Evolutionary conservation across 352 stramenopile species (phyloP).

Genomic region (Pythium aristosporum): DNA sequence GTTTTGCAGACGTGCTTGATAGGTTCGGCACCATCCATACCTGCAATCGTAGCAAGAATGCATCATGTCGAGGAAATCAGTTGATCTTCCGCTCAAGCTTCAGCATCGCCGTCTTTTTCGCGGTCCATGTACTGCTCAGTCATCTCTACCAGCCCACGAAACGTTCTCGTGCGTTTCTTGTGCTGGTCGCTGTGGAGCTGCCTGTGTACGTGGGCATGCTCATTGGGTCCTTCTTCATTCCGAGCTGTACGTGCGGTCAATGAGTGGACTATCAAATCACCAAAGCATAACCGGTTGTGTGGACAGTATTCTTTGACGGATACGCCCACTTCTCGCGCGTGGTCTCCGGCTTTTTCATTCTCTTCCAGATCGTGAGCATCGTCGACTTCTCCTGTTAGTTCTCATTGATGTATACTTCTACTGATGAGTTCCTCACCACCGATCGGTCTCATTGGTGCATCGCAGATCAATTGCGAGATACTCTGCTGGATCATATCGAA

Average conservation of each 20-base stretch:
- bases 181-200: conserved; percentile 43
- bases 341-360: conserved; percentile 66
- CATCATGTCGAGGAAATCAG: conserved; percentile 62
- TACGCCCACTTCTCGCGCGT: conserved; percentile 58
- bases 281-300: neutral
- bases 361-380: conserved; percentile 81
- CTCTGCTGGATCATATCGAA: conserved; percentile 54
- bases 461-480: conserved; percentile 61
- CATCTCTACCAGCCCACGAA: conserved; percentile 36
- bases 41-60: conserved; percentile 41
- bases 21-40: conserved; percentile 64
- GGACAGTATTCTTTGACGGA: conserved; percentile 60
- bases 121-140: conserved; percentile 47
- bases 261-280: neutral
- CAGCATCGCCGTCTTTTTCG: conserved; percentile 57
- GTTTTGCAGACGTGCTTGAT: conserved; percentile 25
- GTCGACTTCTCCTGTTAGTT: conserved; percentile 71
- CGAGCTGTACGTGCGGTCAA: conserved; percentile 33
- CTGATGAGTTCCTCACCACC: conserved; percentile 8
- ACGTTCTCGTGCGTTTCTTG: conserved; percentile 27
- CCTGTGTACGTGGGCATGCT: conserved; percentile 51
- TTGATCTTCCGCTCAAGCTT: conserved; percentile 72
- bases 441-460: neutral
- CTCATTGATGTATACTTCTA: conserved; percentile 35
- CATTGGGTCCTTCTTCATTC: conserved; percentile 73